phyloP scores from a whole-genome alignment of 371 early-diverging fungal genomes.

The Dinochytrium kinnereticum region DNA sequence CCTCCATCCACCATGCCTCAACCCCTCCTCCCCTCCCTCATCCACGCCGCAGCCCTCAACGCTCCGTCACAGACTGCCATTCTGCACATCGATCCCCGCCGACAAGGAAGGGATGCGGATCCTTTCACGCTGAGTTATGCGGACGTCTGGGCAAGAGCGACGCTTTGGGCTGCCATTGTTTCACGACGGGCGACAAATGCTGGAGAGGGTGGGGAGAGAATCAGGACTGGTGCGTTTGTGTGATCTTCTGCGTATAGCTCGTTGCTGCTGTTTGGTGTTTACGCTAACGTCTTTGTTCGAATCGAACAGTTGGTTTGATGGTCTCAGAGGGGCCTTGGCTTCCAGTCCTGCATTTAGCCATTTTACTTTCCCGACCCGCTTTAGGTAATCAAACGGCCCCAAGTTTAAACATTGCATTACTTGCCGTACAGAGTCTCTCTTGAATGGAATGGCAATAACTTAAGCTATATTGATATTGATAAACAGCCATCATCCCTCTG shows the following conservation, averaged over 20 bases:
- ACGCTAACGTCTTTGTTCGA: too few relatives aligned
- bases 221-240: background rate
- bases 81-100: background rate
- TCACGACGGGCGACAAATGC: background rate
- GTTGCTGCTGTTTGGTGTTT: background rate
- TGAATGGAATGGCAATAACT: too few relatives aligned
- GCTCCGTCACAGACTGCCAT: background rate
- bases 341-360: slow-evolving; percentile 35
- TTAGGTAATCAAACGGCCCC: slow-evolving; percentile 16
- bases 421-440: too few relatives aligned
- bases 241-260: background rate
- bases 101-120: background rate
- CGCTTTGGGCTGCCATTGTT: background rate
- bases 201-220: background rate
- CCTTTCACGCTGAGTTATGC: background rate
- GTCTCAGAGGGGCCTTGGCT: slow-evolving; percentile 40
- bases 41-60: background rate
- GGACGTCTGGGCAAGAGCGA: background rate
- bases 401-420: background rate
- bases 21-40: background rate
- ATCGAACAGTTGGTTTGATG: slow-evolving; percentile 33
- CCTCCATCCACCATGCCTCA: background rate
- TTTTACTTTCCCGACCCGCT: slow-evolving; percentile 19
- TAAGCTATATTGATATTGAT: too few relatives aligned
- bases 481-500: slow-evolving; percentile 37